phyloP scores from a whole-genome alignment of 1,139 yeast species.

The Blastobotrys niveus region DNA sequence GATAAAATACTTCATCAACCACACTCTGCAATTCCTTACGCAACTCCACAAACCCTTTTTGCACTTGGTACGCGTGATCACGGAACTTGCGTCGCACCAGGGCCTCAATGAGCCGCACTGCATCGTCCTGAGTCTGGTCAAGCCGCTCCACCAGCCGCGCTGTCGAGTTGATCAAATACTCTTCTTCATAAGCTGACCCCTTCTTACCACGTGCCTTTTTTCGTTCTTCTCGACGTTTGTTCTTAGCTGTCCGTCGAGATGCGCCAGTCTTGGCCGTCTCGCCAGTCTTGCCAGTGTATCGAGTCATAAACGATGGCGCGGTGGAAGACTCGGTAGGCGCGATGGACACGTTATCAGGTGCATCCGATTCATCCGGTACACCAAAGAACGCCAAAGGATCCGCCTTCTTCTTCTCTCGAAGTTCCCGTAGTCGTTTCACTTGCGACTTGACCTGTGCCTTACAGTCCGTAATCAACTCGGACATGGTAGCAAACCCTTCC shows the following conservation, averaged over 20 bases:
- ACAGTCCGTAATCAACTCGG: conserved; percentile 89
- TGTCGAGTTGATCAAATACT: conserved; percentile 79
- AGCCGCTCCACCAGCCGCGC: conserved; percentile 84
- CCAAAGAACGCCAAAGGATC: conserved; percentile 81
- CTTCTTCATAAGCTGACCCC: conserved; percentile 96
- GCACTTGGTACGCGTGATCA: conserved; percentile 80
- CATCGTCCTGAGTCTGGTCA: conserved; percentile 69
- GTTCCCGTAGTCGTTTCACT: conserved; percentile 71
- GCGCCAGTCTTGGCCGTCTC: conserved; percentile 98
- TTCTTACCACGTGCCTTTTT: conserved; percentile 95
- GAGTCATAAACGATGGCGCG: conserved; percentile 85
- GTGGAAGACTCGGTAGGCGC: conserved; percentile 95
- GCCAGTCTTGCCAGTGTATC: conserved; percentile 91
- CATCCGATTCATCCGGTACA: conserved; percentile 48
- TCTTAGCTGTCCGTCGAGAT: conserved; percentile 84
- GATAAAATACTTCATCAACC: conserved; percentile 64
- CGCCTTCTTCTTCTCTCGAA: conserved; percentile 71
- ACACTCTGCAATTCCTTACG: conserved; percentile 50
- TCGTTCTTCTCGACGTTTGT: conserved; percentile 89
- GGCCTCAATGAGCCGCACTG: conserved; percentile 65
- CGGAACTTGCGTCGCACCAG: conserved; percentile 65
- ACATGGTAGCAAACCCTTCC: conserved; percentile 82
- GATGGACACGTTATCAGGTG: conserved; percentile 89
- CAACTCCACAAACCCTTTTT: conserved; percentile 59
- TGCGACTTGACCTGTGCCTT: conserved; percentile 80